phyloP scores from a whole-genome alignment of 2,329 filamentous ascomycete species.

The Beauveria sp. region DNA sequence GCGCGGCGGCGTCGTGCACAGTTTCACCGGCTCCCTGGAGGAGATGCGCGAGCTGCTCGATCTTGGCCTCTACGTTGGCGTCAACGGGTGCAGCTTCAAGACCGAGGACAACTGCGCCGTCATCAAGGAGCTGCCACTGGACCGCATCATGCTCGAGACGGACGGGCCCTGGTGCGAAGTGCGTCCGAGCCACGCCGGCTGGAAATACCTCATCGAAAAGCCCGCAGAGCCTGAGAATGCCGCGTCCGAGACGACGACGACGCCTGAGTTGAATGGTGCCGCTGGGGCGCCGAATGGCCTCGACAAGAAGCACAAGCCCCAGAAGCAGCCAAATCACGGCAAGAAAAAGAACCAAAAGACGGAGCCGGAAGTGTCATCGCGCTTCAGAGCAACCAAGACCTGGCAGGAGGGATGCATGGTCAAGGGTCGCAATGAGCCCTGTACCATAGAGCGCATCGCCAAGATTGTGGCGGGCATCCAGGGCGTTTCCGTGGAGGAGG shows the following conservation, averaged over 20 bases:
- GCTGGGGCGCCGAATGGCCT: conserved; percentile 8
- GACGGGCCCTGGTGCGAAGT: conserved; percentile 99
- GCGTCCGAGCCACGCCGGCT: conserved; percentile 77
- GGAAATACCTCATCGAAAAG: conserved; percentile 53
- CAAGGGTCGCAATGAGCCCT: conserved; percentile 92
- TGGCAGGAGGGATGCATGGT: conserved; percentile 84
- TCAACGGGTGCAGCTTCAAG: conserved; percentile 96
- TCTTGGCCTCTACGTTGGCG: conserved; percentile 80
- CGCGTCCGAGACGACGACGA: neutral
- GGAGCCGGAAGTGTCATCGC: conserved; percentile 57
- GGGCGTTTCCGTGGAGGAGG: conserved; percentile 67
- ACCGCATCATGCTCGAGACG: conserved; percentile 86
- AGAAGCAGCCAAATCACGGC: conserved; percentile 17
- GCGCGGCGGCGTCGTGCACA: conserved; percentile 80
- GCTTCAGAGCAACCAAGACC: conserved; percentile 86
- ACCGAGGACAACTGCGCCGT: conserved; percentile 85
- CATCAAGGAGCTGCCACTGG: conserved; percentile 69
- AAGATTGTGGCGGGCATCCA: conserved; percentile 83
- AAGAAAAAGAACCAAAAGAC: conserved; percentile 44
- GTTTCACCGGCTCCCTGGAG: conserved; percentile 80
- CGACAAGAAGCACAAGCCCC: conserved; percentile 24
- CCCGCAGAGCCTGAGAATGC: neutral
- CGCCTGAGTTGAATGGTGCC: conserved; percentile 12
- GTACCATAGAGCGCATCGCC: conserved; percentile 79
- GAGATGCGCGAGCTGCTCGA: conserved; percentile 78